phyloP scores from a whole-genome alignment of 208 protist genomes.

The Leishmania guyanensis region DNA sequence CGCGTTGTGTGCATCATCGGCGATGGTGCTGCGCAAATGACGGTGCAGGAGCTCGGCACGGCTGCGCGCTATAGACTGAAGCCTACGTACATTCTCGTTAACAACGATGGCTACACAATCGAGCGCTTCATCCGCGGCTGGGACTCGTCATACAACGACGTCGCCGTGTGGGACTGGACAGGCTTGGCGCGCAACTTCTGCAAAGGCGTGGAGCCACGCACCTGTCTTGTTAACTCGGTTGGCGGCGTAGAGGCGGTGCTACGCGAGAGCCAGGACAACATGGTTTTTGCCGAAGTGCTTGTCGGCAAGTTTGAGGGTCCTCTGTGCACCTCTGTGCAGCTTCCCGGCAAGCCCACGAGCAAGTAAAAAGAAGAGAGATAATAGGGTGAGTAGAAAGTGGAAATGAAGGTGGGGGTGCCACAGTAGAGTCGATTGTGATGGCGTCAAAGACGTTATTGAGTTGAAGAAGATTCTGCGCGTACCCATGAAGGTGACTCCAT shows the following conservation, averaged over 20 bases:
- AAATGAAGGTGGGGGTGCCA: not conserved
- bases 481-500: not conserved
- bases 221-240: constrained; percentile 27
- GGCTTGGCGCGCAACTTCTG: constrained; percentile 27
- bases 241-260: constrained; percentile 30
- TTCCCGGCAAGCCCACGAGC: constrained; percentile 21
- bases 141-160: constrained; percentile 52
- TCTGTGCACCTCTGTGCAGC: constrained; percentile 38
- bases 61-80: constrained; percentile 28
- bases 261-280: constrained; percentile 33
- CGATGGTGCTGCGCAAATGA: constrained; percentile 66
- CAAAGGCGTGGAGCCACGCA: constrained; percentile 25
- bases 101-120: constrained; percentile 65
- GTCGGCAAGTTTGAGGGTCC: constrained; percentile 53
- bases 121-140: constrained; percentile 54
- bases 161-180: constrained; percentile 48
- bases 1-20: constrained; percentile 51
- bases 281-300: constrained; percentile 35
- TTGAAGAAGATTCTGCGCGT: not conserved
- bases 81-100: constrained; percentile 41
- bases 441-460: not conserved
- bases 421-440: not conserved
- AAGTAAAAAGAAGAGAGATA: constrained; percentile 1
- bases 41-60: constrained; percentile 51
- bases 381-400: not conserved